Conservation (phyloP, 352 stramenopile species). For the Aphanomyces stellatus region DNA sequence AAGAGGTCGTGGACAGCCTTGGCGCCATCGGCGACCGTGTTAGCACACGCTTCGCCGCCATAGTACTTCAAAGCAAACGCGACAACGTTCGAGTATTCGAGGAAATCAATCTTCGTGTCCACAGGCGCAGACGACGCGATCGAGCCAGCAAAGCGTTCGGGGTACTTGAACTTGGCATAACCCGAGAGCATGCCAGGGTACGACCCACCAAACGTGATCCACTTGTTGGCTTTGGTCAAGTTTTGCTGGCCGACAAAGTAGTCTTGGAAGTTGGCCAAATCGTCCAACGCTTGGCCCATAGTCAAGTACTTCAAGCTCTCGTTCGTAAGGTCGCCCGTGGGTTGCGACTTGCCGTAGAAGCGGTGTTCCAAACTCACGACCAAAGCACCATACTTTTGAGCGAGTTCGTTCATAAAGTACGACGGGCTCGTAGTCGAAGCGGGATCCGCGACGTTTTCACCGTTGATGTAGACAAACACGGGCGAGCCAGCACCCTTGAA, state of each 20-base stretch:
- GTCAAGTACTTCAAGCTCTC: slow-evolving; percentile 64
- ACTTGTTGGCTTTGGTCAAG: slow-evolving; percentile 27
- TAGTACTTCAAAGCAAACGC: not conserved
- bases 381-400: slow-evolving; percentile 59
- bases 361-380: slow-evolving; percentile 83
- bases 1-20: not conserved
- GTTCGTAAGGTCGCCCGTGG: slow-evolving; percentile 53
- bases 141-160: slow-evolving; percentile 24
- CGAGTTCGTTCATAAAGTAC: slow-evolving; percentile 66
- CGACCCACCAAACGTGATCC: slow-evolving; percentile 92
- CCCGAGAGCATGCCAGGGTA: slow-evolving; percentile 94
- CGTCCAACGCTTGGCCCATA: slow-evolving; percentile 69
- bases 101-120: not conserved
- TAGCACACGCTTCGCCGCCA: not conserved
- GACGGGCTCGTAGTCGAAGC: slow-evolving; percentile 86
- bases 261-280: slow-evolving; percentile 73
- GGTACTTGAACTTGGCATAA: slow-evolving; percentile 95
- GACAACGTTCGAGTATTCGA: not conserved
- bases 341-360: slow-evolving; percentile 79
- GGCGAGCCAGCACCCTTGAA: slow-evolving; percentile 56
- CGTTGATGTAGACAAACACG: slow-evolving; percentile 85
- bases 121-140: slow-evolving; percentile 12
- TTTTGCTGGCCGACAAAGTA: slow-evolving; percentile 39
- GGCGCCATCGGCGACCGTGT: not conserved
- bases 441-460: slow-evolving; percentile 43